Percentiles rank a stretch among this genome's conserved stretches.
phyloP scores from a whole-genome alignment of 139 green algal genomes.

The Closterium sp. region DNA sequence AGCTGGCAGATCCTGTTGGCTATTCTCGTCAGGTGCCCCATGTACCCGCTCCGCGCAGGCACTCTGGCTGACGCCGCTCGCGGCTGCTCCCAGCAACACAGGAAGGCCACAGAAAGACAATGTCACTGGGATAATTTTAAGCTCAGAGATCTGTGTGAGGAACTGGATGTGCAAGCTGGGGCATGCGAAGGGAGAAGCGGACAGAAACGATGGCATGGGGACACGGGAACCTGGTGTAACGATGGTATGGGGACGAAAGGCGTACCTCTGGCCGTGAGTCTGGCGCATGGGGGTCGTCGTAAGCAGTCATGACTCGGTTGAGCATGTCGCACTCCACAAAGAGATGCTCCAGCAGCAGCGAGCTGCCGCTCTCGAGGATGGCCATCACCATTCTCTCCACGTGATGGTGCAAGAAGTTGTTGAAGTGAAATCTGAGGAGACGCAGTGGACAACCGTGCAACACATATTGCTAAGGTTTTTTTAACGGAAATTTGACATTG shows the following conservation, averaged over 20 bases:
- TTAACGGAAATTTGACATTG: neutral
- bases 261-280: slow-evolving; percentile 40
- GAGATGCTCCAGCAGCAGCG: slow-evolving; percentile 40
- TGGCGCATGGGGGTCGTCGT: slow-evolving; percentile 36
- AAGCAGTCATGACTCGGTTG: slow-evolving; percentile 16
- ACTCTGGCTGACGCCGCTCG: neutral
- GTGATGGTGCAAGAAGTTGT: slow-evolving; percentile 58
- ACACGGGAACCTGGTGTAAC: neutral
- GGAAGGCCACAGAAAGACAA: neutral
- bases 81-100: slow-evolving; percentile 19
- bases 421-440: slow-evolving; percentile 54
- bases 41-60: slow-evolving; percentile 36
- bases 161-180: too few relatives aligned
- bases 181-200: too few relatives aligned
- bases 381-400: slow-evolving; percentile 52
- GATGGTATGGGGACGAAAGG: neutral
- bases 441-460: neutral
- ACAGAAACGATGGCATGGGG: too few relatives aligned
- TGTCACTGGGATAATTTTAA: too few relatives aligned
- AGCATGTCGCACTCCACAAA: slow-evolving; percentile 42
- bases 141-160: too few relatives aligned
- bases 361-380: slow-evolving; percentile 41
- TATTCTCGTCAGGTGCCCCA: slow-evolving; percentile 44
- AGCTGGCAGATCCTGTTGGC: slow-evolving; percentile 40
- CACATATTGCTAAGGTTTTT: neutral